Base-by-base conservation (phyloP, 2,329 filamentous ascomycete species). In the Colletotrichum abscissum region DNA sequence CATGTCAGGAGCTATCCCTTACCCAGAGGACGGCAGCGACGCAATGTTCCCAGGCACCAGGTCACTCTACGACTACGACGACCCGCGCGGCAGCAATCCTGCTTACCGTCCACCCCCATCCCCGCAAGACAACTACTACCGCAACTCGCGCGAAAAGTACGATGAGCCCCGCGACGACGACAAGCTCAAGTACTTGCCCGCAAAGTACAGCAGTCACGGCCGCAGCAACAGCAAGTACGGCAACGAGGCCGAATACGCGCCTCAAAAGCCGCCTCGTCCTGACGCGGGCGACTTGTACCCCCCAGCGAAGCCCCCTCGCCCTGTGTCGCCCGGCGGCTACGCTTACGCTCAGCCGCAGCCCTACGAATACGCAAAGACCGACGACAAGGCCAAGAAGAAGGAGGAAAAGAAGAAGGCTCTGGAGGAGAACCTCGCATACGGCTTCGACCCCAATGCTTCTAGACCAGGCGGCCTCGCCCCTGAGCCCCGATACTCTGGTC, bases 351-450 rank as follows among this genome's bases (percentile, higher is more conserved):
- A 82, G 26, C 77, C 80, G 0, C 75, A 76, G 59, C 75, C 64
- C n/a, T 78, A 78, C 67, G 78, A 80, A 42, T 78, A 80, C n/a
- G 78, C 75, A 66, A 74, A 76, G 28, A 59, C 73, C 19, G 57
- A 56, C 24, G 67, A 64, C 52, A 74, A 78, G 60, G 67, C 74
- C 28, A 81, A 78, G 63, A 82, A 80, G 67, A 76, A 78, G 70
- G 77, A 79, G 30, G 82, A 80, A 71, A 82, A 80, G 74, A 79
- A 80, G 64, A 78, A 73, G 67, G 65, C 70, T 3, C 63, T 68
- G 71, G 85, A 87, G 35, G 86, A 88, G 4, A 85, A 88, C 69
- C 80, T 90, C 11, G 87, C 87, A 4, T 90, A 90, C 74, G 88
- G 88, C 35, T 74, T 42, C n/a, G 72, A 74, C 28, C 72, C 69